Evolutionary conservation across 2,329 filamentous ascomycete genomes (phyloP).

Genomic region (Paecilomyces sp.): DNA sequence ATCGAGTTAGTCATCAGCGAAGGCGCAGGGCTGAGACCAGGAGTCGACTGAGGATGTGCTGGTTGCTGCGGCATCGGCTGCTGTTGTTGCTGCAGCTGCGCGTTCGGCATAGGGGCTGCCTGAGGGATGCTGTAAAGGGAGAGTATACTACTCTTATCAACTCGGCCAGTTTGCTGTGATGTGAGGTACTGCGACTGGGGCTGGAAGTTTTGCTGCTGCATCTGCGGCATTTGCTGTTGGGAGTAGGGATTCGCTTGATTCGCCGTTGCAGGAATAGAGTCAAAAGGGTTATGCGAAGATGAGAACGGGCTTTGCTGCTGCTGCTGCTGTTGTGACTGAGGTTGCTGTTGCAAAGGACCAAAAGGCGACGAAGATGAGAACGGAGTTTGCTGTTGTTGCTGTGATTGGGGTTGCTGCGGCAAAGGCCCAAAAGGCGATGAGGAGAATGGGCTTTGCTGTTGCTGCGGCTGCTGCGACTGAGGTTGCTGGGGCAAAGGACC

Average conservation of each 20-base stretch:
- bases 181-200: conserved; percentile 22
- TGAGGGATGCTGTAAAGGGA: conserved; percentile 40
- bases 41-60: conserved; percentile 6
- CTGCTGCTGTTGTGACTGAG: conserved; percentile 7
- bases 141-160: conserved; percentile 42
- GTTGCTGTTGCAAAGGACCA: conserved; percentile 14
- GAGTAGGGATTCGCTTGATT: conserved; percentile 18
- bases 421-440: too few species aligned
- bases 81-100: conserved; percentile 22
- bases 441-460: not conserved
- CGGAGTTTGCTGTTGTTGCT: not conserved
- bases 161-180: conserved; percentile 34
- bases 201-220: conserved; percentile 12
- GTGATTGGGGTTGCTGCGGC: too few species aligned
- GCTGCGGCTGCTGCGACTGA: conserved; percentile 15
- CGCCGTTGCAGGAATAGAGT: conserved; percentile 18
- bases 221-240: conserved; percentile 15
- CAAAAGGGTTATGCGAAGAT: conserved; percentile 26
- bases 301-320: conserved; percentile 9
- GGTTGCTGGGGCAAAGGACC: conserved; percentile 18
- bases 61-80: conserved; percentile 9
- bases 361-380: conserved; percentile 25
- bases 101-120: conserved; percentile 20
- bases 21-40: conserved; percentile 14
- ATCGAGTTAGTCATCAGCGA: conserved; percentile 12